phyloP scores from a whole-genome alignment of 371 early-diverging fungal species.

The Zychaea mexicana region DNA sequence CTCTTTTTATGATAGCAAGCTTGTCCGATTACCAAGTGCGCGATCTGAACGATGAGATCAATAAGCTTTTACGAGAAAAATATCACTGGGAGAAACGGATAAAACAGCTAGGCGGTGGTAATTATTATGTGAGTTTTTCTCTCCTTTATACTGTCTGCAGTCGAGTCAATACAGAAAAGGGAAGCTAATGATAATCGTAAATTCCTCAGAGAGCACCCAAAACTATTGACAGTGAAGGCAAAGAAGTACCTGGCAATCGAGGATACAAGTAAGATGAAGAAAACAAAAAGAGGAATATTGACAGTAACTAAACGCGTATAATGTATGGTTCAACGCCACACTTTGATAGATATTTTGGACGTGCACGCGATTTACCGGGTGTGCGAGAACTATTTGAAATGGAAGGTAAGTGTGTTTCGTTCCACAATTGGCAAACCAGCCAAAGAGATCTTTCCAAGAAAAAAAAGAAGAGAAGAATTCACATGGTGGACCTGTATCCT shows the following conservation, averaged over 20 bases:
- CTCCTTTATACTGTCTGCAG: too few species aligned
- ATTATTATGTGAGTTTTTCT: conserved; percentile 74
- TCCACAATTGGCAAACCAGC: background rate
- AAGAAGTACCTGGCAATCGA: conserved; percentile 86
- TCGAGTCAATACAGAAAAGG: too few species aligned
- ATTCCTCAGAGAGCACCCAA: conserved; percentile 78
- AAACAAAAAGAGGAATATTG: background rate
- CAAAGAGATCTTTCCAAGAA: too few species aligned
- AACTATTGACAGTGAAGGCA: conserved; percentile 85
- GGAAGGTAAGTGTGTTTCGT: conserved; percentile 40
- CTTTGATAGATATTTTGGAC: conserved; percentile 85
- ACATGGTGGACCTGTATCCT: too few species aligned
- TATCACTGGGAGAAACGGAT: conserved; percentile 92
- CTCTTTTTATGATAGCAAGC: conserved; percentile 48
- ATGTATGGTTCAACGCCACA: background rate
- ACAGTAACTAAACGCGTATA: too few species aligned
- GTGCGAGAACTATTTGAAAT: conserved; percentile 91
- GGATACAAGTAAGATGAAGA: conserved; percentile 81
- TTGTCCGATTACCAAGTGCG: conserved; percentile 90
- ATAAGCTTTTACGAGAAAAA: conserved; percentile 90
- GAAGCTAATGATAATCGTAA: too few species aligned
- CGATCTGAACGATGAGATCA: conserved; percentile 96
- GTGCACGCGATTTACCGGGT: conserved; percentile 94
- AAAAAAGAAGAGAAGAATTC: too few species aligned
- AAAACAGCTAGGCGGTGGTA: conserved; percentile 92